Evolutionary conservation across 805 yeast genomes (phyloP).

Genomic region (Scheffersomyces coipomensis): DNA sequence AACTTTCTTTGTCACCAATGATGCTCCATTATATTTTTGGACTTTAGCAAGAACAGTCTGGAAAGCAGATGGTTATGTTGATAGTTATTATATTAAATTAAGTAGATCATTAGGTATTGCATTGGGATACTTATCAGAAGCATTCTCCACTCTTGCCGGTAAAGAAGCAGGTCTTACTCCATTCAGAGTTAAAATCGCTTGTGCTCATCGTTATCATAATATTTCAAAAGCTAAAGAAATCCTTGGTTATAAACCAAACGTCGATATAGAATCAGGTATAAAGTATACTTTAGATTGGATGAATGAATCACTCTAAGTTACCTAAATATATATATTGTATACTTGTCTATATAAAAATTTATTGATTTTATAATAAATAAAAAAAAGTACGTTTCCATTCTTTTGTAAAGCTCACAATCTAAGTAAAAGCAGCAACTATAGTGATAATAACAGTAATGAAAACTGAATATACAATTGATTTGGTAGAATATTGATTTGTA

Average conservation of each 20-base stretch:
- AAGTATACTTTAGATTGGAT: conserved; percentile 81
- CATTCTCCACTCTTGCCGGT: conserved; percentile 64
- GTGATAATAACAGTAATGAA: neutral
- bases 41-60: conserved; percentile 94
- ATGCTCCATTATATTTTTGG: conserved; percentile 95
- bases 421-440: neutral
- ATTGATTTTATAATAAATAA: neutral
- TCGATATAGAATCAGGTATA: conserved; percentile 78
- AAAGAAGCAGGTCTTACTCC: conserved; percentile 95
- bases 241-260: conserved; percentile 79
- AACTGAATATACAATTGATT: neutral
- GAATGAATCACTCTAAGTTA: conserved; percentile 50
- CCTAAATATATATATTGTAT: neutral
- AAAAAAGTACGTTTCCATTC: neutral
- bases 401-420: too few species aligned
- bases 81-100: conserved; percentile 64
- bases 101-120: conserved; percentile 73
- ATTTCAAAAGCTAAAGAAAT: conserved; percentile 79
- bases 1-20: conserved; percentile 88
- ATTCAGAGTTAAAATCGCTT: conserved; percentile 86
- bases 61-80: conserved; percentile 92
- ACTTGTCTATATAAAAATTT: neutral
- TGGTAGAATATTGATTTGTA: neutral
- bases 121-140: conserved; percentile 79
- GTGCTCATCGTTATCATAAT: conserved; percentile 92